A percentile compares a stretch with the other conserved stretches of the same genome.
These are phyloP conservation scores for Myxozyma udenii DNA, from an alignment of 805 yeast genomes.

Conservation along the genomic window DNA sequence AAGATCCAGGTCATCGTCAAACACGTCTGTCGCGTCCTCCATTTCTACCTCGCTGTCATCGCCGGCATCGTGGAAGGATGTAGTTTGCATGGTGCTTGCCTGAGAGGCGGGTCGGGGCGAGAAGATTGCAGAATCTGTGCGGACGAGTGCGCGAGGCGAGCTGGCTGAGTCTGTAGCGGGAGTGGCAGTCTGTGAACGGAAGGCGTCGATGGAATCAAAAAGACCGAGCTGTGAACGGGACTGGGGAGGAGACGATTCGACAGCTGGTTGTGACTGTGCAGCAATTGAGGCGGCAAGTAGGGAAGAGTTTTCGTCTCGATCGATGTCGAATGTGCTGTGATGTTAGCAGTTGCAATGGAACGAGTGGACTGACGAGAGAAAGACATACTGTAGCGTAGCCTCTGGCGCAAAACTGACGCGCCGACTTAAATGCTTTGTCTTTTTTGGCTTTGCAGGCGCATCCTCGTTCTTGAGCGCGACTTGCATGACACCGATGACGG, in stretches of 20 bases:
- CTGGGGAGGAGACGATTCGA: too few relatives aligned
- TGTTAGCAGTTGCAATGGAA: not conserved
- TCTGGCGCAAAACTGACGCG: slow-evolving; percentile 66
- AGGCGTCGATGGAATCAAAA: not conserved
- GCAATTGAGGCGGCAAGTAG: too few relatives aligned
- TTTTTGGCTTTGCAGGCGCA: slow-evolving; percentile 9
- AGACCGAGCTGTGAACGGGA: not conserved
- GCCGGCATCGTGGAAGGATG: slow-evolving; percentile 3
- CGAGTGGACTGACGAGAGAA: not conserved
- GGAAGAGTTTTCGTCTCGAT: slow-evolving; percentile 11
- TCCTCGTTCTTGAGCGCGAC: slow-evolving; percentile 25
- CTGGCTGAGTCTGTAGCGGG: not conserved
- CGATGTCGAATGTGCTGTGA: slow-evolving; percentile 24
- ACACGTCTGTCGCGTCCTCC: slow-evolving; percentile 32
- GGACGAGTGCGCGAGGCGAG: not conserved
- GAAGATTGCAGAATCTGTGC: not conserved
- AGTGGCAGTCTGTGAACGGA: not conserved
- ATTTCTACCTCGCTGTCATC: slow-evolving; percentile 28
- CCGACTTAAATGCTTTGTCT: slow-evolving; percentile 38
- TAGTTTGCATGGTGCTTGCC: too few relatives aligned
- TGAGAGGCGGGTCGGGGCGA: not conserved
- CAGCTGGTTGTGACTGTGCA: too few relatives aligned
- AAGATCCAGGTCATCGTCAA: slow-evolving; percentile 22
- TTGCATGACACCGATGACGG: slow-evolving; percentile 42
- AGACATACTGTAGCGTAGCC: slow-evolving; percentile 27